phyloP scores from a whole-genome alignment of 768 basidiomycete genomes.

The Suillus lakei region DNA sequence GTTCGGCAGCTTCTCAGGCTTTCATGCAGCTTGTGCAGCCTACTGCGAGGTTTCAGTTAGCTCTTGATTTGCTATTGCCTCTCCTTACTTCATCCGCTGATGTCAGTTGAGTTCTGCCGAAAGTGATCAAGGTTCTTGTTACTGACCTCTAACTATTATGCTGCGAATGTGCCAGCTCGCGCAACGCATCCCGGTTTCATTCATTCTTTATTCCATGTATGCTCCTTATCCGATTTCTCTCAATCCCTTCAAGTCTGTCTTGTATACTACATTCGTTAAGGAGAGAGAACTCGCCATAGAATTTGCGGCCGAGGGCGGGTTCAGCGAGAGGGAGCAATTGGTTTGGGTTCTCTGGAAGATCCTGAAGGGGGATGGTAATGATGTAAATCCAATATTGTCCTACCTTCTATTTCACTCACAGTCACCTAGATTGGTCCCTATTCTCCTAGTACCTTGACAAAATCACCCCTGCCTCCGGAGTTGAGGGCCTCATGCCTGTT shows the following conservation, averaged over 20 bases:
- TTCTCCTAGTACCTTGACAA: conserved; percentile 73
- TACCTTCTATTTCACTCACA: conserved; percentile 14
- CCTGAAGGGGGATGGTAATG: conserved; percentile 79
- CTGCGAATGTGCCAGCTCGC: conserved; percentile 52
- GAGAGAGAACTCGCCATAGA: conserved; percentile 67
- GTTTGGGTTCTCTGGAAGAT: conserved; percentile 92
- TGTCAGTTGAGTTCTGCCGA: conserved; percentile 43
- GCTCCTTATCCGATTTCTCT: conserved; percentile 78
- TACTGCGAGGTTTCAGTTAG: conserved; percentile 80
- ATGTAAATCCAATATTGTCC: conserved; percentile 47
- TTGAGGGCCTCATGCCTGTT: conserved; percentile 73
- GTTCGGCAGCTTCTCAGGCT: conserved; percentile 76
- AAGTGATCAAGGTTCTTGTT: conserved; percentile 15
- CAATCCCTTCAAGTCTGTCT: conserved; percentile 81
- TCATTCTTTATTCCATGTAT: conserved; percentile 81
- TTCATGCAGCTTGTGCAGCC: conserved; percentile 79
- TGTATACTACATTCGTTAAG: conserved; percentile 67
- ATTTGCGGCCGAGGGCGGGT: conserved; percentile 51
- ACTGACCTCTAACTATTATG: conserved; percentile 16
- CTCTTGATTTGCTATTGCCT: conserved; percentile 80
- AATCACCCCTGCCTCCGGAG: conserved; percentile 77
- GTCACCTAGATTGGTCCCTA: conserved; percentile 75
- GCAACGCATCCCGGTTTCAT: conserved; percentile 77
- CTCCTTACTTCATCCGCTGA: conserved; percentile 63
- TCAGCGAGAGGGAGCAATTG: conserved; percentile 71